Evolutionary conservation across 805 yeast genomes (phyloP).

Genomic region (Middelhovenomyces tepae): DNA sequence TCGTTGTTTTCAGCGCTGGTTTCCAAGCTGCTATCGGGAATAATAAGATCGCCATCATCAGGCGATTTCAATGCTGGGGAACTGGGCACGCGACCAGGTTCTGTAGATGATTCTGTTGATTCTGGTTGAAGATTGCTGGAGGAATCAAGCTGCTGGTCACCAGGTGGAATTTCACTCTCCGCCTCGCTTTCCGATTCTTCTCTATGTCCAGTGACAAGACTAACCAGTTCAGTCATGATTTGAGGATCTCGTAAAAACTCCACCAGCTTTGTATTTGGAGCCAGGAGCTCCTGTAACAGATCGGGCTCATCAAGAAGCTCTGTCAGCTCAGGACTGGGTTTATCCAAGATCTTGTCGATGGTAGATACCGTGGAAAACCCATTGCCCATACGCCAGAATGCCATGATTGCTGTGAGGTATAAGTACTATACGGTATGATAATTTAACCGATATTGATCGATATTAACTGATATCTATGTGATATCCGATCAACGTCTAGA

Average conservation of each 20-base stretch:
- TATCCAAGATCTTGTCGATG: conserved; percentile 42
- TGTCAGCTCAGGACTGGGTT: conserved; percentile 32
- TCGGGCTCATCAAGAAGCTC: conserved; percentile 70
- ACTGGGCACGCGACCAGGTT: too few species aligned
- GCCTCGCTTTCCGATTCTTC: conserved; percentile 3
- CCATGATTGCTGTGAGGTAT: conserved; percentile 23
- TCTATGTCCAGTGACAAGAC: conserved; percentile 12
- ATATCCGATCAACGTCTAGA: too few species aligned
- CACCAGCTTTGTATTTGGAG: conserved; percentile 64
- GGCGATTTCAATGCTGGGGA: too few species aligned
- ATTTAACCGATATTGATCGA: too few species aligned
- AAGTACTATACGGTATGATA: not conserved
- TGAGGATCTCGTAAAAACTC: conserved; percentile 76
- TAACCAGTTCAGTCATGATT: conserved; percentile 54
- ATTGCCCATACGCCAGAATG: conserved; percentile 56
- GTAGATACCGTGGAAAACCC: conserved; percentile 48
- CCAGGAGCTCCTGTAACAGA: conserved; percentile 59
- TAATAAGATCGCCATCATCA: conserved; percentile 6
- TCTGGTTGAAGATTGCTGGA: conserved; percentile 1
- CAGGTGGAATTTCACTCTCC: conserved; percentile 1
- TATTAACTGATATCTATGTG: too few species aligned
- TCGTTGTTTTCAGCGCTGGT: conserved; percentile 7
- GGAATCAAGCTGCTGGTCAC: conserved; percentile 1
- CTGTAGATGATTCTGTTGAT: conserved; percentile 5
- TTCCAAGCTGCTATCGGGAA: not conserved